A percentile compares a stretch with the other conserved stretches of the same genome.
Evolutionary conservation across 1,284 basidiomycete genomes (phyloP).

Genomic region (Irpex sp.): DNA sequence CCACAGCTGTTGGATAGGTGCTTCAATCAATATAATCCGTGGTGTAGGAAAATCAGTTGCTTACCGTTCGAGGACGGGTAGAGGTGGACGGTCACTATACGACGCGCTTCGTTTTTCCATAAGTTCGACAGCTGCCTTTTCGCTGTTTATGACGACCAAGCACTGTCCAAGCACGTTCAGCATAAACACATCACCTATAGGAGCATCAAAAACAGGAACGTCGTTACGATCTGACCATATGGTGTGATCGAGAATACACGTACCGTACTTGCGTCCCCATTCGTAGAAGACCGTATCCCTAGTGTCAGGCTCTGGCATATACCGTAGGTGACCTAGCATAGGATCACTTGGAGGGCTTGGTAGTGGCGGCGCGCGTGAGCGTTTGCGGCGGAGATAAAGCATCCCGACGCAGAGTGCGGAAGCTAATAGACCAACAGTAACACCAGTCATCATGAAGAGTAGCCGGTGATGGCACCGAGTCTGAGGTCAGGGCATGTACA

Average conservation of each 20-base stretch:
- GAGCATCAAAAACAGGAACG: not conserved
- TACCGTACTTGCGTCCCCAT: not conserved
- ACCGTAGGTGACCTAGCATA: not conserved
- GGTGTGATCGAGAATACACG: not conserved
- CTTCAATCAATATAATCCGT: not conserved
- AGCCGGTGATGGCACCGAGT: no score
- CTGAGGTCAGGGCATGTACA: no score
- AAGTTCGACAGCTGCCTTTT: conserved; percentile 10
- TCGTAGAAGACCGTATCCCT: not conserved
- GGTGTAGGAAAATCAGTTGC: not conserved
- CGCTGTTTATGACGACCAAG: conserved; percentile 8
- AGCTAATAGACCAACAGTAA: no score
- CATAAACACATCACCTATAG: not conserved
- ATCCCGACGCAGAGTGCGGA: no score
- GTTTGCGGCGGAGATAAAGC: no score
- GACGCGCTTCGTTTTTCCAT: conserved; percentile 18
- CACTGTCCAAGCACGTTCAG: not conserved
- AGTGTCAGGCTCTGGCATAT: not conserved
- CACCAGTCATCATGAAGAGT: no score
- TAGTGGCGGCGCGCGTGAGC: not conserved
- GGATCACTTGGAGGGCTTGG: not conserved
- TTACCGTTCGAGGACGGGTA: not conserved
- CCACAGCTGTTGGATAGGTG: not conserved
- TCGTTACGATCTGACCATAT: no score
- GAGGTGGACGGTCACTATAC: conserved; percentile 4